Evolutionary conservation across 2,329 filamentous ascomycete genomes (phyloP), one percentile per base, ranked within the genome.

Genomic region (Gaeumannomyces tritici): DNA sequence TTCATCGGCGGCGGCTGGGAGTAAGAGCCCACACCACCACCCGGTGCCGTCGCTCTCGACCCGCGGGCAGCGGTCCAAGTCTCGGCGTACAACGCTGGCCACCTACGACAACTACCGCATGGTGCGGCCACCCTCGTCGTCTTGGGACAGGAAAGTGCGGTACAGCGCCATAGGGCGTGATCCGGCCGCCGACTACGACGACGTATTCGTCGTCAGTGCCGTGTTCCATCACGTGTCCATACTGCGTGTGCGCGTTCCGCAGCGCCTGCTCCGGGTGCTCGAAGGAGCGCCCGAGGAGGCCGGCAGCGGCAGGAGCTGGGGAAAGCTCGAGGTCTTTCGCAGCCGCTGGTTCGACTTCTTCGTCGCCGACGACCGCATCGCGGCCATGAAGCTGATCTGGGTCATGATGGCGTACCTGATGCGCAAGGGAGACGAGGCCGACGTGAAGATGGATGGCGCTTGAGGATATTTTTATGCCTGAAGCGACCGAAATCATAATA

Each of bases 31-130:
- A 27, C 33, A 60, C 12, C 29, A 59, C 57, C 57, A 59, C 33
- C 35, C 33, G 21, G 42, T 27, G 12, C 58, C 58, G 21, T 26
- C 28, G n/a, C 58, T 60, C 18, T 31, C 59, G 31, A 18, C 21
- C 58, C 35, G 31, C n/a, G 15, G 11, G 24, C 42, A 24, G 24
- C 26, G 59, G 26, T 27, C 59, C 27, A 61, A 61, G 59, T 31
- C 42, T 24, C 59, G 59, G 21, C 59, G 59, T 27, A 61, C 59
- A 70, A 83, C 77, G 61, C 73, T 83, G 70, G 79, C 78, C 64
- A 78, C 86, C 58, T 88, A 87, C 69, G 85, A 88, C 69, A 83
- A 79, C 67, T 88, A 88, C 72, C 80, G 85, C 63, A 86, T 84
- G 77, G 76, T 88, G 57, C 78, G 83, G 2, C 82, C 81, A 11